These are phyloP conservation scores for Fomitopsis pinicola DNA, from an alignment of 1,284 basidiomycete species.

Conservation along the genomic window DNA sequence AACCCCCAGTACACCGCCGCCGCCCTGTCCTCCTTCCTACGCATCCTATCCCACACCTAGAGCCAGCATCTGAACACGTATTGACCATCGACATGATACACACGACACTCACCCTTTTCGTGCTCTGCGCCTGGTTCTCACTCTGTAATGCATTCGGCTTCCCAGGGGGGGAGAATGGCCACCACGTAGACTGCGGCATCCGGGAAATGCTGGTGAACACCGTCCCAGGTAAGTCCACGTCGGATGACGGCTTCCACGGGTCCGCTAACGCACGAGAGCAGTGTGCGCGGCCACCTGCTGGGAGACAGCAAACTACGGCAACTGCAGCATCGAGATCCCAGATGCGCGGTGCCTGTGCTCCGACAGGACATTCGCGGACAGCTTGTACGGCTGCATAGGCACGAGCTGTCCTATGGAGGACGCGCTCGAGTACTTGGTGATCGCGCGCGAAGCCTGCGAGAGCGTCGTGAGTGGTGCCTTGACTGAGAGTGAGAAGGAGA, in stretches of 20 bases:
- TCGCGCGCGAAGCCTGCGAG: background rate
- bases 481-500: too few species aligned
- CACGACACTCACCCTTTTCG: background rate
- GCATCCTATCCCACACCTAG: background rate
- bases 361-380: background rate
- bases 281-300: background rate
- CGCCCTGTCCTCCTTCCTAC: too few species aligned
- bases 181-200: background rate
- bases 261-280: background rate
- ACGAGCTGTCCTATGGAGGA: background rate
- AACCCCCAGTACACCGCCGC: too few species aligned
- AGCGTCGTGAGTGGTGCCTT: background rate
- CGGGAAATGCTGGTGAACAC: background rate
- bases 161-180: background rate
- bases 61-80: background rate
- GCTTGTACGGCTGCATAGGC: background rate
- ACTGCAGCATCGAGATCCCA: background rate
- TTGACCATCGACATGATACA: background rate
- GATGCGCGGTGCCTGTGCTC: background rate
- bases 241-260: too few species aligned
- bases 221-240: background rate
- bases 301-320: background rate
- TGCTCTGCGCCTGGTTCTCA: background rate
- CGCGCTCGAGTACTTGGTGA: background rate
- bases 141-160: background rate